These are phyloP conservation scores for Verruconis gallopava DNA, from an alignment of 2,329 filamentous ascomycete species.

Conservation along the genomic window DNA sequence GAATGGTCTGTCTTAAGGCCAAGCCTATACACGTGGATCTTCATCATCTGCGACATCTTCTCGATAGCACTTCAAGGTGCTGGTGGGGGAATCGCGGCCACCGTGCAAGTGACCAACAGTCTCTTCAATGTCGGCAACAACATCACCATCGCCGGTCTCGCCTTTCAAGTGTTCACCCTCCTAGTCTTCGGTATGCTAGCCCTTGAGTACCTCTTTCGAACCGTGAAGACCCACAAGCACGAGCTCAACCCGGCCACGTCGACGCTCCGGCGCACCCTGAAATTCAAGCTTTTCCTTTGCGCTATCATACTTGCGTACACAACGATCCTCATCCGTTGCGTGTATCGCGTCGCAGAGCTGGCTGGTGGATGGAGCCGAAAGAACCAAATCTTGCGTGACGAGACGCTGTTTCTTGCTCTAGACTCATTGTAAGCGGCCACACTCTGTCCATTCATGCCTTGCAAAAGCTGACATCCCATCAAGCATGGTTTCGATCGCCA, in stretches of 20 bases:
- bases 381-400: not conserved
- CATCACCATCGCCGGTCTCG: conserved; percentile 29
- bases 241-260: conserved; percentile 17
- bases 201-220: conserved; percentile 15
- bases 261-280: conserved; percentile 10
- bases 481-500: not conserved
- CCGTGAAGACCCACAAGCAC: conserved; percentile 1
- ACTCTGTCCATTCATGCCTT: not conserved
- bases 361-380: conserved; percentile 47
- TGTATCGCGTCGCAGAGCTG: conserved; percentile 47
- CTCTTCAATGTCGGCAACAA: conserved; percentile 14
- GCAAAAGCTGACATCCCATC: not conserved
- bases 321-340: conserved; percentile 16
- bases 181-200: conserved; percentile 19
- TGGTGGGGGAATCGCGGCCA: conserved; percentile 43
- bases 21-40: conserved; percentile 42
- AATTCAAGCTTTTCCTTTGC: conserved; percentile 15
- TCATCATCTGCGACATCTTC: conserved; percentile 46
- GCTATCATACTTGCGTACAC: conserved; percentile 12
- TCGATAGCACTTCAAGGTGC: conserved; percentile 47
- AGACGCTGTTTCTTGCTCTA: not conserved
- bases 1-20: conserved; percentile 38
- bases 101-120: conserved; percentile 19
- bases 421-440: not conserved
- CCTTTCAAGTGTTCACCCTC: conserved; percentile 26